Conservation (phyloP, 768 basidiomycete species). For the Solioccasus polychromus region DNA sequence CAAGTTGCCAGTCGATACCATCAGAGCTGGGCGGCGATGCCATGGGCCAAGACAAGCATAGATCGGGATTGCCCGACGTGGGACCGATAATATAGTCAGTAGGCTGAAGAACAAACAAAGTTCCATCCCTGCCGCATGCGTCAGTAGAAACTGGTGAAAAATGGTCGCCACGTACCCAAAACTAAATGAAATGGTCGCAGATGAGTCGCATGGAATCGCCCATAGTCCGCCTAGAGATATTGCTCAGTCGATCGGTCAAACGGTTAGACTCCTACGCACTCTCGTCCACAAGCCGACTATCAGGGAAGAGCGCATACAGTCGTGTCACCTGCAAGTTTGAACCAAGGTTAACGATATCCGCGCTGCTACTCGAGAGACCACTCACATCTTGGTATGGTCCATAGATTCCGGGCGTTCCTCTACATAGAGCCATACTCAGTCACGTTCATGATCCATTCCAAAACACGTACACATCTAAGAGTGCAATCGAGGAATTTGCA, state of each 20-base stretch:
- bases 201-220: constrained; percentile 70
- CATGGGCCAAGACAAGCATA: constrained; percentile 75
- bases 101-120: constrained; percentile 60
- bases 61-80: constrained; percentile 54
- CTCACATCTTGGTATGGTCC: constrained; percentile 78
- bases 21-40: constrained; percentile 64
- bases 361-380: neutral
- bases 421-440: constrained; percentile 26
- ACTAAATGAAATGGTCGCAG: constrained; percentile 56
- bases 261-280: constrained; percentile 33
- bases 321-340: constrained; percentile 53
- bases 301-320: constrained; percentile 56
- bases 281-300: constrained; percentile 66
- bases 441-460: neutral
- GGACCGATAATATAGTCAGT: constrained; percentile 79
- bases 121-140: constrained; percentile 19
- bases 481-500: constrained; percentile 56
- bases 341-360: neutral
- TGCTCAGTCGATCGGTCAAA: neutral
- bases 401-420: constrained; percentile 68
- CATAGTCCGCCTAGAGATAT: constrained; percentile 56
- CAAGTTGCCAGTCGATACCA: constrained; percentile 83
- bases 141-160: neutral
- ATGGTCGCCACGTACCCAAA: constrained; percentile 54
- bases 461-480: constrained; percentile 66